A percentile compares a stretch with the other conserved stretches of the same genome.
These are phyloP conservation scores for Ramalina peruviana DNA, from an alignment of 495 filamentous ascomycete species.

Conservation along the genomic window DNA sequence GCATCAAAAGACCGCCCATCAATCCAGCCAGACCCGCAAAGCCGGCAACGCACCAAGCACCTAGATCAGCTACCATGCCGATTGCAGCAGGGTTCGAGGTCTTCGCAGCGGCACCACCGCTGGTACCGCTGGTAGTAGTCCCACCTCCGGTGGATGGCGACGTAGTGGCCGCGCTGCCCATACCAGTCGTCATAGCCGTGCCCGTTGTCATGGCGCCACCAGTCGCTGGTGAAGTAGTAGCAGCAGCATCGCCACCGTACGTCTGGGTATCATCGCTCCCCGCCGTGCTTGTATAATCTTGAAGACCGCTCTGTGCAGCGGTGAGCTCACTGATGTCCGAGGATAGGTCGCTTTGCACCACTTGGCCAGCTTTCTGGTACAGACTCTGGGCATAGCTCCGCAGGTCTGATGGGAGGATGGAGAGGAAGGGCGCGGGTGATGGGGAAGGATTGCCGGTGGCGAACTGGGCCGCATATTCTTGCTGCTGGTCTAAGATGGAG, in stretches of 20 bases:
- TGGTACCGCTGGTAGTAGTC: neutral
- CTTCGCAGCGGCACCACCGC: neutral
- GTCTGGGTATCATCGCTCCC: neutral
- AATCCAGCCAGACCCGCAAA: constrained; percentile 41
- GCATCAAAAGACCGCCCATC: neutral
- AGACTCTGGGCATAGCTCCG: neutral
- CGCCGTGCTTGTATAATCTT: neutral
- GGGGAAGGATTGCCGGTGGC: neutral
- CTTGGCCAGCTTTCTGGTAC: neutral
- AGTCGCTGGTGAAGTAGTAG: neutral
- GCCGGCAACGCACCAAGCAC: constrained; percentile 31
- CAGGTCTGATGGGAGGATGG: neutral
- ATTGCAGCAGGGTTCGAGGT: constrained; percentile 18
- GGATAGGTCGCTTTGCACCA: neutral
- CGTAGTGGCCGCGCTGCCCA: neutral
- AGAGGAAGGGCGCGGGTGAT: neutral
- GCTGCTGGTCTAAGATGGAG: neutral
- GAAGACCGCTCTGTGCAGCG: neutral
- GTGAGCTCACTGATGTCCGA: neutral
- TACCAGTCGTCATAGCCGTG: neutral
- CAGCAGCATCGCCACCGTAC: neutral
- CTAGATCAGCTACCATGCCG: constrained; percentile 24
- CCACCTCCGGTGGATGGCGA: neutral
- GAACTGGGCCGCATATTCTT: neutral
- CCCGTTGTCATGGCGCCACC: neutral